phyloP scores from a whole-genome alignment of 2,329 filamentous ascomycete genomes.

The Dactylellina sp. region DNA sequence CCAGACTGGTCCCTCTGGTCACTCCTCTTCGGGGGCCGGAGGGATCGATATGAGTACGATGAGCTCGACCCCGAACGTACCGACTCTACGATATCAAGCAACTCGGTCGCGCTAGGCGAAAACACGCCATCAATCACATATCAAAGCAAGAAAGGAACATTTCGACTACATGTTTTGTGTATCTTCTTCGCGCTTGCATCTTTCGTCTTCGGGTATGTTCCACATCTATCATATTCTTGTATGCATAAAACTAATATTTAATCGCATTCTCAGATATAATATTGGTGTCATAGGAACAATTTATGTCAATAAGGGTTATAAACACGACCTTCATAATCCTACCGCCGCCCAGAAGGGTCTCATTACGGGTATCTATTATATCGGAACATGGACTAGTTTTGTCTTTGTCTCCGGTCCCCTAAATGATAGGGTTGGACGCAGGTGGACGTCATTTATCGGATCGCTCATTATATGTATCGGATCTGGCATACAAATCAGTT shows the following conservation, averaged over 20 bases:
- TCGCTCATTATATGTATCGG: conserved; percentile 67
- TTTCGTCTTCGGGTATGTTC: conserved; percentile 69
- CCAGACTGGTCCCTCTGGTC: conserved; percentile 33
- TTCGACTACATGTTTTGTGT: conserved; percentile 67
- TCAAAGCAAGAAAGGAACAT: conserved; percentile 61
- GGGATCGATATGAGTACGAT: conserved; percentile 36
- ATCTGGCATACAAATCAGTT: conserved; percentile 67
- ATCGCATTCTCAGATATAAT: conserved; percentile 66
- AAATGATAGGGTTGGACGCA: conserved; percentile 68
- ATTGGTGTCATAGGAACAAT: conserved; percentile 71
- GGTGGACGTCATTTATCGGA: conserved; percentile 68
- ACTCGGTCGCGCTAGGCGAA: background rate
- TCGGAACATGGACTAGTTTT: conserved; percentile 70
- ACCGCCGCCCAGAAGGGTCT: conserved; percentile 67
- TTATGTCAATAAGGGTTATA: conserved; percentile 70
- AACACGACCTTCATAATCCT: conserved; percentile 66
- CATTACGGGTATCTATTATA: conserved; percentile 71
- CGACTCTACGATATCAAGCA: conserved; percentile 16
- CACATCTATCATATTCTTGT: background rate
- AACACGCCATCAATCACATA: conserved; percentile 1
- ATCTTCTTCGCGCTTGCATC: conserved; percentile 70
- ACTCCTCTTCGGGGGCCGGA: conserved; percentile 24
- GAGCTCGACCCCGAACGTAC: conserved; percentile 19
- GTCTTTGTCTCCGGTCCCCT: conserved; percentile 69
- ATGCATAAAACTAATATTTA: background rate